Conservation (phyloP, 352 stramenopile species). For the Globisporangium parvum region DNA sequence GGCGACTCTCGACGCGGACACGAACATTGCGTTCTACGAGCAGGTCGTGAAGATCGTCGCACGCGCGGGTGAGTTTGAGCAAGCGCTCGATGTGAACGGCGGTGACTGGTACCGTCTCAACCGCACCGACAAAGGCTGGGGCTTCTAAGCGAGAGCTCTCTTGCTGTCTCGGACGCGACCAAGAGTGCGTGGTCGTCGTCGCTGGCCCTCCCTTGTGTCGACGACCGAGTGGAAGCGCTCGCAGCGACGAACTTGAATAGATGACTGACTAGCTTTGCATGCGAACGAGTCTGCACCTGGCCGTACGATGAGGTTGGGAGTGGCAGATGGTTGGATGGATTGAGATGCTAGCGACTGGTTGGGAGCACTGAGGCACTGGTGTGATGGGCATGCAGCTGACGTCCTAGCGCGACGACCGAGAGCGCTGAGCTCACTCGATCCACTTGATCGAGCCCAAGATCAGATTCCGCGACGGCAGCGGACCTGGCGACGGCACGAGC, state of each 20-base stretch:
- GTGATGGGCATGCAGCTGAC: too few species aligned
- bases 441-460: constrained; percentile 82
- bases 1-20: constrained; percentile 38
- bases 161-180: background rate
- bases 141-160: constrained; percentile 8
- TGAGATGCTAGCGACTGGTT: too few species aligned
- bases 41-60: constrained; percentile 79
- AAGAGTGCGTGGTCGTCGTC: background rate
- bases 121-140: constrained; percentile 64
- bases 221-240: too few species aligned
- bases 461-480: constrained; percentile 72
- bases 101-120: constrained; percentile 85
- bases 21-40: constrained; percentile 75
- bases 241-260: too few species aligned
- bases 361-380: too few species aligned
- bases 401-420: too few species aligned
- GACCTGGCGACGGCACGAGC: constrained; percentile 74
- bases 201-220: too few species aligned
- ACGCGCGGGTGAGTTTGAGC: constrained; percentile 75
- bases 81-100: constrained; percentile 77
- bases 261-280: too few species aligned
- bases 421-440: constrained; percentile 42
- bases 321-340: too few species aligned
- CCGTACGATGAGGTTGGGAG: too few species aligned
- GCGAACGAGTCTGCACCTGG: too few species aligned